phyloP scores from a whole-genome alignment of 176 grass and related monocot genomes.

The Oryza glaberrima region DNA sequence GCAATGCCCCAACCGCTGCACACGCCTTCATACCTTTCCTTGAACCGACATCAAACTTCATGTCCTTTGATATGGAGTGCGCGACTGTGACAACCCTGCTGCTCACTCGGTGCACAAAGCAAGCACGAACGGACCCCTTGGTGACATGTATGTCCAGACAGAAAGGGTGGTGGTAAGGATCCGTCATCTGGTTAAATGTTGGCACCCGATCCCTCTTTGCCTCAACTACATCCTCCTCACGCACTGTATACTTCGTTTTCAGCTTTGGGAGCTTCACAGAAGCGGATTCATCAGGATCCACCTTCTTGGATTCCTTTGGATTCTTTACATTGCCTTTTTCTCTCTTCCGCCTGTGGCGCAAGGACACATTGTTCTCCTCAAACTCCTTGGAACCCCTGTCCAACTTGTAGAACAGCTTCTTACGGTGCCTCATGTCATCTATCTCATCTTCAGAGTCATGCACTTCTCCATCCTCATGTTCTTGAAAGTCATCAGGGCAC shows the following conservation, averaged over 20 bases:
- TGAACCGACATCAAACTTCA: slow-evolving; percentile 73
- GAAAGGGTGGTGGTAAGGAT: slow-evolving; percentile 77
- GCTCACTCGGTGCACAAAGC: slow-evolving; percentile 68
- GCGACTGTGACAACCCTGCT: slow-evolving; percentile 68
- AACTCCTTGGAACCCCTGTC: slow-evolving; percentile 68
- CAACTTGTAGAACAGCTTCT: slow-evolving; percentile 69
- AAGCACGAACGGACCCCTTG: slow-evolving; percentile 79
- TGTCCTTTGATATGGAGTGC: slow-evolving; percentile 82
- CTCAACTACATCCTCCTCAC: slow-evolving; percentile 25
- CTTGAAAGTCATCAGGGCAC: slow-evolving; percentile 21
- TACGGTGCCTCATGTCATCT: slow-evolving; percentile 65
- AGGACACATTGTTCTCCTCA: slow-evolving; percentile 60
- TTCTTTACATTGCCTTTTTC: slow-evolving; percentile 38
- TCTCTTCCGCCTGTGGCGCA: slow-evolving; percentile 34
- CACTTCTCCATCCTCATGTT: slow-evolving; percentile 9
- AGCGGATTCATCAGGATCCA: slow-evolving; percentile 29
- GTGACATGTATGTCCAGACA: slow-evolving; percentile 76
- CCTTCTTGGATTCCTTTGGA: slow-evolving; percentile 39
- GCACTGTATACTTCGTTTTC: slow-evolving; percentile 16
- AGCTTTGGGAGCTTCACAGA: slow-evolving; percentile 13
- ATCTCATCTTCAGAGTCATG: slow-evolving; percentile 60
- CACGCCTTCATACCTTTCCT: slow-evolving; percentile 70
- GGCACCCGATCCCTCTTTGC: slow-evolving; percentile 52
- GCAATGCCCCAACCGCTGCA: slow-evolving; percentile 56
- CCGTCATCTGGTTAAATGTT: slow-evolving; percentile 66